phyloP scores from a whole-genome alignment of 2,329 filamentous ascomycete genomes.

The Phymatotrichopsis omnivora region DNA sequence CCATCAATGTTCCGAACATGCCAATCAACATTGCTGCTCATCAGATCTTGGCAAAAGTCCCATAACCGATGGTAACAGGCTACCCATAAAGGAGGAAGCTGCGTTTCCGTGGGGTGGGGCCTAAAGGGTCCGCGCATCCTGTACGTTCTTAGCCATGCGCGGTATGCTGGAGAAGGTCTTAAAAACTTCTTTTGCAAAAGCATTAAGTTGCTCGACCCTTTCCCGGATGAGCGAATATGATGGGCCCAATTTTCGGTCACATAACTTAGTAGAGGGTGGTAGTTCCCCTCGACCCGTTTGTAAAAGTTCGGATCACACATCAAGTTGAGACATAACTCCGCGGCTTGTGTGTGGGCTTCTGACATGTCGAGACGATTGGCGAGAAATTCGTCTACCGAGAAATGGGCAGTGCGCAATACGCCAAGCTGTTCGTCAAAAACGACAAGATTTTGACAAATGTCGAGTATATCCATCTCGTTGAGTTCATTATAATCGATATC shows the following conservation, averaged over 20 bases:
- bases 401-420: constrained; percentile 7
- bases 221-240: neutral
- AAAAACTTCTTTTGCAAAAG: neutral
- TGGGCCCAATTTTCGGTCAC: neutral
- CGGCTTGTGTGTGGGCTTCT: neutral
- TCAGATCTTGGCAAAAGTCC: too few species aligned
- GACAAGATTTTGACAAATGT: constrained; percentile 9
- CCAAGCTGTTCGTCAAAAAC: constrained; percentile 4
- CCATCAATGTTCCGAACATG: too few species aligned
- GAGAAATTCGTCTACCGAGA: constrained; percentile 12
- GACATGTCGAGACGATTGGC: neutral
- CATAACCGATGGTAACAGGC: too few species aligned
- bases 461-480: constrained; percentile 5
- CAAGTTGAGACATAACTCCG: neutral
- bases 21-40: too few species aligned
- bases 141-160: too few species aligned
- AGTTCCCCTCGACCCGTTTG: neutral
- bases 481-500: too few species aligned
- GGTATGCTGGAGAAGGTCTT: neutral
- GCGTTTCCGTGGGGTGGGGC: too few species aligned
- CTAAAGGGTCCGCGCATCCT: too few species aligned
- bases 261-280: neutral
- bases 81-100: too few species aligned
- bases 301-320: neutral
- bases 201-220: neutral